These are phyloP conservation scores for Comarum palustre DNA, from an alignment of 306 rosid species.

Conservation along the genomic window DNA sequence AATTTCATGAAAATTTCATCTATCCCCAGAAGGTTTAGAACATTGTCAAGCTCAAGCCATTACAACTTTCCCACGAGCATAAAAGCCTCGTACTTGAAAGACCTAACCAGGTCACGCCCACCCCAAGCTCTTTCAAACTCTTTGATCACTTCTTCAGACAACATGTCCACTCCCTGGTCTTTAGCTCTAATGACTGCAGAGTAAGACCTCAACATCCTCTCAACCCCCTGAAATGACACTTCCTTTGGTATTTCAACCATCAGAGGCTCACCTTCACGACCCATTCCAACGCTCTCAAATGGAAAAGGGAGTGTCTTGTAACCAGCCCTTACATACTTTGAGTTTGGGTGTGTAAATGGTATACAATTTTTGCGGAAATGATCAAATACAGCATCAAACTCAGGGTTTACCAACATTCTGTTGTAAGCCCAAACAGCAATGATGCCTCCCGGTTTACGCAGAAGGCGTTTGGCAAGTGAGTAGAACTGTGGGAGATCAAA, in stretches of 20 bases:
- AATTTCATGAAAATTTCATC: too few relatives aligned
- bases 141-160: constrained; percentile 12
- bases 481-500: constrained; percentile 36
- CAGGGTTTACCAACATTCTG: background rate
- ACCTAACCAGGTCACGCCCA: constrained; percentile 9
- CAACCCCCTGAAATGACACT: constrained; percentile 14
- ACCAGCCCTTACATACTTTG: constrained; percentile 9
- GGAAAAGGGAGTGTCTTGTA: constrained; percentile 39
- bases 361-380: background rate
- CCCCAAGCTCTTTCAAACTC: constrained; percentile 34
- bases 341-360: constrained; percentile 17
- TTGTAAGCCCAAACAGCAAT: constrained; percentile 38
- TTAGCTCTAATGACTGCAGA: constrained; percentile 26
- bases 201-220: constrained; percentile 21
- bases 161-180: constrained; percentile 32
- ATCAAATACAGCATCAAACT: constrained; percentile 15
- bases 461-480: constrained; percentile 23
- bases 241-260: constrained; percentile 25
- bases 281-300: constrained; percentile 35
- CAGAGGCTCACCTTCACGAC: constrained; percentile 33
- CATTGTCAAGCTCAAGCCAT: too few relatives aligned
- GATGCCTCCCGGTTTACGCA: constrained; percentile 36
- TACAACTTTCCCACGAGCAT: constrained; percentile 28
- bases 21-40: too few relatives aligned
- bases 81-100: constrained; percentile 25